A percentile compares a stretch with the other conserved stretches of the same genome.
Conservation (phyloP, 192 early-diverging fungal genomes). For the Coemansia furcata region DNA sequence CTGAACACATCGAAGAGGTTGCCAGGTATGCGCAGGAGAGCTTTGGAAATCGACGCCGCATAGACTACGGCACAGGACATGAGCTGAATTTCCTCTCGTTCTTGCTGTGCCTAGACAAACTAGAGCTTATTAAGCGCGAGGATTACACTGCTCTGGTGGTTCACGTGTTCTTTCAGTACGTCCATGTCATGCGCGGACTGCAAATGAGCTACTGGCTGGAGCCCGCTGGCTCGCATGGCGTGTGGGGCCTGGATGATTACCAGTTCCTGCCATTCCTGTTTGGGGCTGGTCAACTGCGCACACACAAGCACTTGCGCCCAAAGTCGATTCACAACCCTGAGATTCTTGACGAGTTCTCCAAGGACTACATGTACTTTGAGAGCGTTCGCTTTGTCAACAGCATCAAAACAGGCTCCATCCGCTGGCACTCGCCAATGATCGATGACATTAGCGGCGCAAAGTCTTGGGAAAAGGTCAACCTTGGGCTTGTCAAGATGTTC, state of each 20-base stretch:
- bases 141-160: conserved; percentile 80
- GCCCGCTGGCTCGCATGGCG: conserved; percentile 96
- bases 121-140: conserved; percentile 61
- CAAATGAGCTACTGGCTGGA: conserved; percentile 95
- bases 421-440: conserved; percentile 92
- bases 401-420: conserved; percentile 71
- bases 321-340: conserved; percentile 93
- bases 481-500: conserved; percentile 95
- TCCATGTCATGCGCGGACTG: conserved; percentile 82
- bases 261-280: conserved; percentile 96
- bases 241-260: conserved; percentile 99
- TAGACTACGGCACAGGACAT: conserved; percentile 98
- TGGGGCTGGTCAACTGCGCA: conserved; percentile 81
- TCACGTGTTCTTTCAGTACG: conserved; percentile 78
- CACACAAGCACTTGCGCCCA: conserved; percentile 88
- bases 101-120: conserved; percentile 76
- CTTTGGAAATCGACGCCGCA: conserved; percentile 89
- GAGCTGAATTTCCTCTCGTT: conserved; percentile 90
- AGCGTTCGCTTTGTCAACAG: conserved; percentile 88
- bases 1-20: conserved; percentile 57
- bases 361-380: conserved; percentile 94
- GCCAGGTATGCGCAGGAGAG: conserved; percentile 75
- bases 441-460: conserved; percentile 89
- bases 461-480: conserved; percentile 87
- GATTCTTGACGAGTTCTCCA: conserved; percentile 83